These are phyloP conservation scores for Maudiozyma humilis DNA, from an alignment of 1,139 yeast genomes.

Conservation along the genomic window DNA sequence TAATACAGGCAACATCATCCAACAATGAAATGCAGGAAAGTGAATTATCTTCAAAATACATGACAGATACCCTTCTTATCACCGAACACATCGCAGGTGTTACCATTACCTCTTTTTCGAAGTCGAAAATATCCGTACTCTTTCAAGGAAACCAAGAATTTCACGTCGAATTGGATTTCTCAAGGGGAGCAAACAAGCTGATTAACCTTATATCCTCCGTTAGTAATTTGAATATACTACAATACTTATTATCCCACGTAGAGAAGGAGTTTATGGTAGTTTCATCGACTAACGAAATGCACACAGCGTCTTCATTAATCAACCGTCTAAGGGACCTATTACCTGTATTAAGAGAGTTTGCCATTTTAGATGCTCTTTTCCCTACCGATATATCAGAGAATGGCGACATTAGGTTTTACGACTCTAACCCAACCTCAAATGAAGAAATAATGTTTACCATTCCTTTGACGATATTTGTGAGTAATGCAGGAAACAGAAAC, in stretches of 20 bases:
- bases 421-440: conserved; percentile 10
- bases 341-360: conserved; percentile 6
- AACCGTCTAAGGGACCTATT: conserved; percentile 4
- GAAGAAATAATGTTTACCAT: conserved; percentile 1
- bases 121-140: conserved; percentile 7
- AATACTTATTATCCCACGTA: not conserved
- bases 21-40: not conserved
- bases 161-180: not conserved
- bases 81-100: conserved; percentile 3
- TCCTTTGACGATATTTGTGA: not conserved
- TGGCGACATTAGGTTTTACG: conserved; percentile 9
- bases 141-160: not conserved
- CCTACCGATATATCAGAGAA: conserved; percentile 7
- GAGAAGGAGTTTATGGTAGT: conserved; percentile 1
- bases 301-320: not conserved
- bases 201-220: not conserved
- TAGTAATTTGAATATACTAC: not conserved
- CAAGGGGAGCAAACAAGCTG: not conserved
- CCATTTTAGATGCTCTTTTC: conserved; percentile 10
- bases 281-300: too few species aligned
- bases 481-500: not conserved
- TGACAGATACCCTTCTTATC: not conserved
- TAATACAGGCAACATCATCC: not conserved
- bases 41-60: not conserved
- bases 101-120: conserved; percentile 4